Conservation (phyloP, 2,329 filamentous ascomycete genomes). For the Lizonia empirigonia region DNA sequence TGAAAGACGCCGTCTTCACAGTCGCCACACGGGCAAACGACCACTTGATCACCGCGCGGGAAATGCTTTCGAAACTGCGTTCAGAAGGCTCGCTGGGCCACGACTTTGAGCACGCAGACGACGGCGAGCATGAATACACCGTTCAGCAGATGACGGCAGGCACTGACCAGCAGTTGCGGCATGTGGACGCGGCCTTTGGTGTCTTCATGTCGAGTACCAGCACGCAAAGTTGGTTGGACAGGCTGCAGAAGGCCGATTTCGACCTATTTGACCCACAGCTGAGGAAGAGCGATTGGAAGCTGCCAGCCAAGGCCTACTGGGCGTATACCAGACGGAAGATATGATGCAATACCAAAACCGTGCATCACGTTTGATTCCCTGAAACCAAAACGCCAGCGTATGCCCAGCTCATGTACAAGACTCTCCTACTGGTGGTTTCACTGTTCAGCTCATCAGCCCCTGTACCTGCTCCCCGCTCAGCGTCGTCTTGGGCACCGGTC, state of each 20-base stretch:
- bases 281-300: constrained; percentile 74
- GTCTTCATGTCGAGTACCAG: constrained; percentile 81
- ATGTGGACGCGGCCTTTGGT: constrained; percentile 73
- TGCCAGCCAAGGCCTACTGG: constrained; percentile 79
- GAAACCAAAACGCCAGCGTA: neutral
- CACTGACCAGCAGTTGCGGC: constrained; percentile 51
- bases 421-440: neutral
- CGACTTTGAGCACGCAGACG: constrained; percentile 84
- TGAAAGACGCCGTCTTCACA: constrained; percentile 87
- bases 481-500: constrained; percentile 26
- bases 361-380: too few species aligned
- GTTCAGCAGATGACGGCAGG: constrained; percentile 42
- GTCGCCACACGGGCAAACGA: constrained; percentile 95
- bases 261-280: constrained; percentile 73
- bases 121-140: constrained; percentile 68
- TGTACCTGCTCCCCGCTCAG: constrained; percentile 36
- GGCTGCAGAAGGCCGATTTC: constrained; percentile 81
- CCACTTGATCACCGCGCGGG: constrained; percentile 88
- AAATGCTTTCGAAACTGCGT: constrained; percentile 83
- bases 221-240: constrained; percentile 77
- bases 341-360: too few species aligned
- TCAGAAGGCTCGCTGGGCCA: constrained; percentile 78
- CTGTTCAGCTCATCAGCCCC: constrained; percentile 30
- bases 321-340: constrained; percentile 62
- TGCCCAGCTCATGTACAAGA: too few species aligned